phyloP scores from a whole-genome alignment of 441 rosid genomes.

The Codiaeum variegatum region DNA sequence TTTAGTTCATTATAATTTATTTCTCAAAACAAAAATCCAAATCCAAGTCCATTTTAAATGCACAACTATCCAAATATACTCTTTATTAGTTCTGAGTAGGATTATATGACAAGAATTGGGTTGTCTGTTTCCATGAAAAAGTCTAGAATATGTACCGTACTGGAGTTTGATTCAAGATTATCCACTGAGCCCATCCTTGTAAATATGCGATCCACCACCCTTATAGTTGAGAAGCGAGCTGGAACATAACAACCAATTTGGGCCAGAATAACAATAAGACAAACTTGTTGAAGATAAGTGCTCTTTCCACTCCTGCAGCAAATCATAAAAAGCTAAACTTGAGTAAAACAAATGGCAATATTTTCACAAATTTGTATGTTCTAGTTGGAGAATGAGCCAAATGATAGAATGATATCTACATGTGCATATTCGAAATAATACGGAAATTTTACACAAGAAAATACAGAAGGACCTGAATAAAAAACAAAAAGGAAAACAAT shows the following conservation, averaged over 20 bases:
- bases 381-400: neutral
- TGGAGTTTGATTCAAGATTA: slow-evolving; percentile 88
- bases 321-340: slow-evolving; percentile 22
- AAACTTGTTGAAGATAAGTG: slow-evolving; percentile 97
- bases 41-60: no score
- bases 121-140: slow-evolving; percentile 7
- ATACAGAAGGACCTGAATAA: neutral
- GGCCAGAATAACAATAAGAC: slow-evolving; percentile 88
- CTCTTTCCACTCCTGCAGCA: slow-evolving; percentile 95
- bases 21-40: no score
- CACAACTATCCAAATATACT: no score
- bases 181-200: slow-evolving; percentile 95
- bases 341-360: neutral
- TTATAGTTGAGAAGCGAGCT: slow-evolving; percentile 79
- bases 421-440: neutral
- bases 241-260: slow-evolving; percentile 97
- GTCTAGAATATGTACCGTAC: slow-evolving; percentile 59
- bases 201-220: slow-evolving; percentile 88
- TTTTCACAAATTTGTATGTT: neutral
- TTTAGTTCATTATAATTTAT: no score
- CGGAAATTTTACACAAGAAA: neutral
- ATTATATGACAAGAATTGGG: slow-evolving; percentile 5
- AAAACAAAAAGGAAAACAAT: neutral
- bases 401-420: neutral
- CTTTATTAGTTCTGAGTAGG: neutral